phyloP scores from a whole-genome alignment of 2,329 filamentous ascomycete genomes.

The Sclerotinia spermophila region DNA sequence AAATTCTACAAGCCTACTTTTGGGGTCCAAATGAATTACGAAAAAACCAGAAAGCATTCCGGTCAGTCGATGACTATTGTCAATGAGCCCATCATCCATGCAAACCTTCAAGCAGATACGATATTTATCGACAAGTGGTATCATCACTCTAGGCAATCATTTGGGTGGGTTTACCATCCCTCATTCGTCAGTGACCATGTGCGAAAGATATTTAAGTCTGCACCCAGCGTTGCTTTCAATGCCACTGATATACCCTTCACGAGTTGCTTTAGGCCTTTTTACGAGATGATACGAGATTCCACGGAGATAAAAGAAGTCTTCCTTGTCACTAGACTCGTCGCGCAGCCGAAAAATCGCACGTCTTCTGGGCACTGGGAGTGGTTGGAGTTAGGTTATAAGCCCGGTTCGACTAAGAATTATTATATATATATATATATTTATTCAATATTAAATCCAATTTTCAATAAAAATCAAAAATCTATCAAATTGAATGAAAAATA shows the following conservation, averaged over 20 bases:
- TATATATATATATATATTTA: no score
- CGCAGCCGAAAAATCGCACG: background rate
- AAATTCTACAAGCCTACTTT: background rate
- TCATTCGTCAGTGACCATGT: background rate
- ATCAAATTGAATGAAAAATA: no score
- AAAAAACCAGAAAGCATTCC: no score
- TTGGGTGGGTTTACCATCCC: no score
- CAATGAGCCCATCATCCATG: background rate
- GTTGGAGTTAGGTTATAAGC: background rate
- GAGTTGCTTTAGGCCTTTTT: fast-evolving
- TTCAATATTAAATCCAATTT: no score
- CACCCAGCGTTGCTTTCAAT: background rate
- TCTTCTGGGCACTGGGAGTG: background rate
- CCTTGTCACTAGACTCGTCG: background rate
- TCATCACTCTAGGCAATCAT: background rate
- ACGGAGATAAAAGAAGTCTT: background rate
- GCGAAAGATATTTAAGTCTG: background rate
- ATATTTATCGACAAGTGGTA: background rate
- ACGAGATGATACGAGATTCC: background rate
- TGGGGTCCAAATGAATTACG: background rate
- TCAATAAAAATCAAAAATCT: no score
- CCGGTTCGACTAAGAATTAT: no score
- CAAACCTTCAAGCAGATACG: background rate
- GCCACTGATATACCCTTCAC: fast-evolving
- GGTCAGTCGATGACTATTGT: background rate